Conservation (phyloP, 2,329 filamentous ascomycete species). For the Teratosphaeria gauchensis region DNA sequence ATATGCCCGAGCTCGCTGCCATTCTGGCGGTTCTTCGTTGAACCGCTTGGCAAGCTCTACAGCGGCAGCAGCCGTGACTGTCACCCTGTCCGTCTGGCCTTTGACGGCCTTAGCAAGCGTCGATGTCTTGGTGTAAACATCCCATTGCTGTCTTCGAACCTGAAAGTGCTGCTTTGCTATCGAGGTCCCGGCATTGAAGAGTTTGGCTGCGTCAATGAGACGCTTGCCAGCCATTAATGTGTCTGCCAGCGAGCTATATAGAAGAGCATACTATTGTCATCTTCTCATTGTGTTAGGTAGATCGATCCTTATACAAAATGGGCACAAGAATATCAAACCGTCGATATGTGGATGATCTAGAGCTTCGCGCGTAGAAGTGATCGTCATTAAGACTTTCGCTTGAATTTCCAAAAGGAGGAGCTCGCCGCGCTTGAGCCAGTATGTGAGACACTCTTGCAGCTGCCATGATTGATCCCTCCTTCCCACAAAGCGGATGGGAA, state of each 20-base stretch:
- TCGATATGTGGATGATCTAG: not conserved
- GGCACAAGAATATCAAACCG: no score
- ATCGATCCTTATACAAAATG: not conserved
- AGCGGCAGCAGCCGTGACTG: constrained; percentile 52
- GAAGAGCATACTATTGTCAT: not conserved
- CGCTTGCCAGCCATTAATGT: constrained; percentile 40
- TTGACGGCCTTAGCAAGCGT: constrained; percentile 54
- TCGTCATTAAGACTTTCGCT: not conserved
- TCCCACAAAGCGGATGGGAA: not conserved
- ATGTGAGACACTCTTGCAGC: no score
- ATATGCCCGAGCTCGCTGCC: constrained; percentile 7
- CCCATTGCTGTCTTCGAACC: constrained; percentile 51
- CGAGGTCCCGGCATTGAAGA: constrained; percentile 38
- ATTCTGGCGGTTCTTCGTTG: constrained; percentile 38
- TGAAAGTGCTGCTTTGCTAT: constrained; percentile 46
- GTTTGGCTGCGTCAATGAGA: constrained; percentile 42
- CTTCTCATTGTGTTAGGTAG: not conserved
- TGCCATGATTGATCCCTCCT: no score
- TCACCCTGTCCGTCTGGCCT: constrained; percentile 51
- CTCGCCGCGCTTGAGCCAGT: not conserved
- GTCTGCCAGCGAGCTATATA: not conserved
- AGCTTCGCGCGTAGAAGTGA: not conserved
- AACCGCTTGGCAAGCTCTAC: constrained; percentile 49
- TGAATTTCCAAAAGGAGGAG: not conserved
- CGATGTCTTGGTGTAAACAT: constrained; percentile 55